Base-by-base conservation (phyloP, 108 stramenopile genomes). In the Nitzschia inconspicua region DNA sequence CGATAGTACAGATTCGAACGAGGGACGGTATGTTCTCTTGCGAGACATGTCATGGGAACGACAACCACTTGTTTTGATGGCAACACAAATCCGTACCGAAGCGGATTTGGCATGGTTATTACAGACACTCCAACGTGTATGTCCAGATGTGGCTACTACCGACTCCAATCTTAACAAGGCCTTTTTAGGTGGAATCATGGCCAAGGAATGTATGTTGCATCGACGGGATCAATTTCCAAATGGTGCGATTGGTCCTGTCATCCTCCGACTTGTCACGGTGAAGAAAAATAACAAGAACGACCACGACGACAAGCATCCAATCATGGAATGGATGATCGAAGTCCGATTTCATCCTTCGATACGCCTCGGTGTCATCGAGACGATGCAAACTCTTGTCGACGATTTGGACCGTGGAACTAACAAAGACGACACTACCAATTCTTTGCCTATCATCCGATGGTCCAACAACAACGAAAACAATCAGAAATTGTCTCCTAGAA, bases 21-120 rank as follows among this genome's bases (percentile, higher is more conserved):
- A n/a, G n/a, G n/a, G n/a, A n/a, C n/a, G n/a, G n/a, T n/a, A n/a
- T n/a, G 52, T 59, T 0, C 20, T 75, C 4, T 34, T 91, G 22
- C 82, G 83, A 43, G 91, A 92, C 73, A 68, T 72, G 27, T 80
- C 84, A 13, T 91, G 85, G 85, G 65, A 63, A 34, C 36, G 31
- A 2, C 24, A 2, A 4, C 54, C 54, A 3, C 51, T 53, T 31
- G 16, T 9, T 4, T 66, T 9, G 13, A 41, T 8, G 30, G 28
- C 28, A 42, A 31, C n/a, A 47, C 25, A 9, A n/a, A 52, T 31
- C 51, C n/a, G 14, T 24, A n/a, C 28, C n/a, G 26, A 7, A 24
- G 24, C 22, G 25, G 4, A 11, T 10, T 24, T 59, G 20, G 5
- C 53, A 18, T 6, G 4, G 3, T 25, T 59, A 22, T 13, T 59